Evolutionary conservation across 805 yeast genomes (phyloP).

Genomic region (Nakazawaea wickerhamii): DNA sequence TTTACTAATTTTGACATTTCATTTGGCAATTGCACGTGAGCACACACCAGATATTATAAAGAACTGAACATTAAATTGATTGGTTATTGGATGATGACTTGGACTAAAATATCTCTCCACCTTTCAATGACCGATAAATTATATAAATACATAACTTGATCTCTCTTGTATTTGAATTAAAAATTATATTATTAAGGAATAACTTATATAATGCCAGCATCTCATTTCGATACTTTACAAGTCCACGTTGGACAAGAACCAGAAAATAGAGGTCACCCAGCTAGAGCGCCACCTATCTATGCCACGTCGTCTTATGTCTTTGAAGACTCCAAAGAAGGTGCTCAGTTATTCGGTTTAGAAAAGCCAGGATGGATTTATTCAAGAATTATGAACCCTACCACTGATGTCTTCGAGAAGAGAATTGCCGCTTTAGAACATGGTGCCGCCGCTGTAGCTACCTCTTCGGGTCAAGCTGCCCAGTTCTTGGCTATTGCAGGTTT

Average conservation of each 20-base stretch:
- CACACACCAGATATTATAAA: slow-evolving; percentile 6
- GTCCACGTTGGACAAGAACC: slow-evolving; percentile 93
- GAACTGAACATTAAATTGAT: background rate
- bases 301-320: slow-evolving; percentile 89
- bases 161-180: slow-evolving; percentile 14
- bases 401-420: slow-evolving; percentile 85
- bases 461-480: slow-evolving; percentile 98
- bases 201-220: slow-evolving; percentile 33
- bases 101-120: slow-evolving; percentile 6
- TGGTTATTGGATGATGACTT: too few relatives aligned
- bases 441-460: slow-evolving; percentile 78
- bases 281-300: slow-evolving; percentile 92
- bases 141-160: slow-evolving; percentile 16
- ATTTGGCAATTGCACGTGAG: slow-evolving; percentile 19
- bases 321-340: slow-evolving; percentile 86
- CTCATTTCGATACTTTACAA: slow-evolving; percentile 86
- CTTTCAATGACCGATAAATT: slow-evolving; percentile 15
- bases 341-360: slow-evolving; percentile 80
- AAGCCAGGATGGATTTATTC: slow-evolving; percentile 85
- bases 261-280: slow-evolving; percentile 48
- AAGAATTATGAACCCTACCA: slow-evolving; percentile 90
- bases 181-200: slow-evolving; percentile 15
- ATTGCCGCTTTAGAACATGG: slow-evolving; percentile 93
- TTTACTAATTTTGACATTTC: too few relatives aligned
- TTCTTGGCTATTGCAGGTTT: slow-evolving; percentile 75